These are phyloP conservation scores for Epichloe typhina DNA, from an alignment of 2,329 filamentous ascomycete genomes.

Conservation along the genomic window DNA sequence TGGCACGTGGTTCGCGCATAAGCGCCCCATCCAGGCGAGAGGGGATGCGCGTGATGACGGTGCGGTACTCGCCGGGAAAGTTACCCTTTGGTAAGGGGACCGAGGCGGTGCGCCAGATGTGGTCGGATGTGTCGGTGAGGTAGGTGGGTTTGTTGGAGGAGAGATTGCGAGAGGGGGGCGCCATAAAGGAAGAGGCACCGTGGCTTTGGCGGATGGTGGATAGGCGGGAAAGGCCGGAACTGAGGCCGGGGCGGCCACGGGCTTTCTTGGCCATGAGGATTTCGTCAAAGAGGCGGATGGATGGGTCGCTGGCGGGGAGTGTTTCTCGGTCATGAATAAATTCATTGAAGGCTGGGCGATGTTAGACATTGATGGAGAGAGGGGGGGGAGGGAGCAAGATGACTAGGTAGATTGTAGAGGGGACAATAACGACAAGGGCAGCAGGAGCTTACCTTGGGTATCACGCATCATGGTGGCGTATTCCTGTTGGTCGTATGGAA, in stretches of 20 bases:
- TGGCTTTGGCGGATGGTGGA: constrained; percentile 46
- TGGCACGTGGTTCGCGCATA: constrained; percentile 84
- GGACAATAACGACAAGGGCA: neutral
- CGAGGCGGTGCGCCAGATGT: constrained; percentile 62
- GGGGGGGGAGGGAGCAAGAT: neutral
- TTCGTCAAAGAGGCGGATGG: constrained; percentile 69
- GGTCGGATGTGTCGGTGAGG: constrained; percentile 59
- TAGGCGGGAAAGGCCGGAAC: constrained; percentile 49
- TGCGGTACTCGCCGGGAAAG: constrained; percentile 49
- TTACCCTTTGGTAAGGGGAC: constrained; percentile 47
- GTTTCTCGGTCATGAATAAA: constrained; percentile 74
- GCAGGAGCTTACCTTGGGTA: constrained; percentile 42
- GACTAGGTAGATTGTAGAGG: neutral
- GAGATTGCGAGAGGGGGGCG: constrained; percentile 20
- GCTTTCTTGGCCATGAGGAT: constrained; percentile 68
- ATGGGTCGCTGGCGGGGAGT: constrained; percentile 45
- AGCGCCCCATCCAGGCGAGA: constrained; percentile 71
- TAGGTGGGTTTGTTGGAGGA: constrained; percentile 40
- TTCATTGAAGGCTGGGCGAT: constrained; percentile 48
- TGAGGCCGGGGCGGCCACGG: constrained; percentile 51
- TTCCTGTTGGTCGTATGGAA: constrained; percentile 53
- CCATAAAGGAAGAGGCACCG: constrained; percentile 26
- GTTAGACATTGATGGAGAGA: neutral
- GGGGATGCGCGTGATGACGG: constrained; percentile 53
- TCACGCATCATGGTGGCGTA: constrained; percentile 51